A percentile compares a stretch with the other conserved stretches of the same genome.
Evolutionary conservation across 177 flowering plant species (phyloP).

Genomic region (Vitis hybrid): DNA sequence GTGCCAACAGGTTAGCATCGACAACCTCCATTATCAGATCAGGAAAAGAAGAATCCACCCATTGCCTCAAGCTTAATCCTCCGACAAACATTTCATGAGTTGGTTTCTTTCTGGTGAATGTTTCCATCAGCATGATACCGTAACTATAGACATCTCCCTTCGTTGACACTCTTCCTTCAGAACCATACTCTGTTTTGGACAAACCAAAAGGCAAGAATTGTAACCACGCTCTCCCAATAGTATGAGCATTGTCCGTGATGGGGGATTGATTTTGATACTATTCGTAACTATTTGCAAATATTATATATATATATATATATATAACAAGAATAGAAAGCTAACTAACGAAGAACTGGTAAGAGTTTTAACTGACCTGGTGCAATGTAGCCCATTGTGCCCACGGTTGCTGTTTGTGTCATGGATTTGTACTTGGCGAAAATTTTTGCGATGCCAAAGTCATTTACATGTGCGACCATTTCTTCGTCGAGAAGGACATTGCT

Average conservation of each 20-base stretch:
- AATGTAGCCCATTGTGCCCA: not conserved
- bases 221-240: too few relatives aligned
- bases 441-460: too few relatives aligned
- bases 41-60: constrained; percentile 2
- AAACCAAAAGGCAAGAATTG: not conserved
- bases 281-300: too few relatives aligned
- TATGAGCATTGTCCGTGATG: too few relatives aligned
- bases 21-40: not conserved
- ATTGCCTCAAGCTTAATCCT: constrained; percentile 7
- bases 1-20: not conserved
- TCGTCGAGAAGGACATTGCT: too few relatives aligned
- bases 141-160: constrained; percentile 3
- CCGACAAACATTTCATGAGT: not conserved
- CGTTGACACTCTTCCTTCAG: not conserved
- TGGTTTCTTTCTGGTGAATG: constrained; percentile 4
- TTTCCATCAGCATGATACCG: constrained; percentile 8
- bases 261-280: too few relatives aligned
- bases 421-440: too few relatives aligned
- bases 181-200: not conserved
- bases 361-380: not conserved
- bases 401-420: too few relatives aligned
- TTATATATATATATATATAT: too few relatives aligned
- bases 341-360: too few relatives aligned
- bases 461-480: too few relatives aligned
- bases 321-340: too few relatives aligned